These are phyloP conservation scores for Ustilago bromivora DNA, from an alignment of 1,284 basidiomycete species.

Conservation along the genomic window DNA sequence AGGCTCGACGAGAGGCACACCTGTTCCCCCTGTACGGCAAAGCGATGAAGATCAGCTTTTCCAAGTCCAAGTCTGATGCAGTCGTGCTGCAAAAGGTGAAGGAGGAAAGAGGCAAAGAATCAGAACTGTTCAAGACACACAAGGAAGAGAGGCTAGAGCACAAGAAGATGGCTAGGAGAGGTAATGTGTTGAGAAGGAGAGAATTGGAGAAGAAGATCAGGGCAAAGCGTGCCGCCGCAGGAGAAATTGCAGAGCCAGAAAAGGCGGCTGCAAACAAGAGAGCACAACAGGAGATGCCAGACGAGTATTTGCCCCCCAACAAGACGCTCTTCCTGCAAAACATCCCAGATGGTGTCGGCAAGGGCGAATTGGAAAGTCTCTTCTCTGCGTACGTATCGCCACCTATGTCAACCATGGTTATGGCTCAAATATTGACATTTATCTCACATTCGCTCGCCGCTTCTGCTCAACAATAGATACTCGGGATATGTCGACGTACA, in stretches of 20 bases:
- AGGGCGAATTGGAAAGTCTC: conserved; percentile 58
- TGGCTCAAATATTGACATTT: not conserved
- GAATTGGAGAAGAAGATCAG: conserved; percentile 53
- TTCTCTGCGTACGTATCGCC: conserved; percentile 55
- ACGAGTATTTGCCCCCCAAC: conserved; percentile 99
- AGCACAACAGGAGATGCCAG: conserved; percentile 77
- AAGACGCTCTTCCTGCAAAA: conserved; percentile 95
- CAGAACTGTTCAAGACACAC: conserved; percentile 72
- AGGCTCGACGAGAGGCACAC: conserved; percentile 89
- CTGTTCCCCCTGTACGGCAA: conserved; percentile 96
- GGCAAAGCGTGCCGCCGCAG: conserved; percentile 49
- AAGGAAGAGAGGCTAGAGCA: conserved; percentile 71
- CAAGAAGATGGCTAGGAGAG: conserved; percentile 55
- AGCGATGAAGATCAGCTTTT: conserved; percentile 87
- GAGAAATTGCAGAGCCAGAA: conserved; percentile 42
- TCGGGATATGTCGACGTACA: conserved; percentile 63
- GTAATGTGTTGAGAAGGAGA: conserved; percentile 49
- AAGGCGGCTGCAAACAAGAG: conserved; percentile 41
- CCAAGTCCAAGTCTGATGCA: conserved; percentile 86
- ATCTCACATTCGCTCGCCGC: not conserved
- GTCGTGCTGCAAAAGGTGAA: conserved; percentile 74
- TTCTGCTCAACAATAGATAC: conserved; percentile 28
- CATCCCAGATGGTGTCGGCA: conserved; percentile 55
- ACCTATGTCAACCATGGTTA: not conserved
- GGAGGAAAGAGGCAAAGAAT: conserved; percentile 30